Percentiles rank a stretch among this genome's conserved stretches.
These are phyloP conservation scores for Tylopilus balloui DNA, from an alignment of 768 basidiomycete species.

Conservation along the genomic window DNA sequence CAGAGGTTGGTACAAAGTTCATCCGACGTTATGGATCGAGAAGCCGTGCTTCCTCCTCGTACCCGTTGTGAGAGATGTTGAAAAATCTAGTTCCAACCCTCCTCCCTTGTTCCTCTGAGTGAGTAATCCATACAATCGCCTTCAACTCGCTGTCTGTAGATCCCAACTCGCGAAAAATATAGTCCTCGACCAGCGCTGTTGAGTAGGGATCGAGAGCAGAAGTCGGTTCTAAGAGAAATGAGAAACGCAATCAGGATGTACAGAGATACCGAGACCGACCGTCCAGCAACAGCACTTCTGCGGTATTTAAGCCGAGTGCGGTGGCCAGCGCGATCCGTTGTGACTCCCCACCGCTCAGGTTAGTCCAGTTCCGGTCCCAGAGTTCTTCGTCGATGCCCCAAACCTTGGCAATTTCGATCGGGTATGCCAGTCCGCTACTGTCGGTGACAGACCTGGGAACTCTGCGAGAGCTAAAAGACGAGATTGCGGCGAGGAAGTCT, in stretches of 20 bases:
- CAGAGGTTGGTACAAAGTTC: not conserved
- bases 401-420: slow-evolving; percentile 49
- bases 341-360: slow-evolving; percentile 80
- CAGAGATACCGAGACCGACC: slow-evolving; percentile 42
- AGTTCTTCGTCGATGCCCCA: slow-evolving; percentile 69
- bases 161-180: slow-evolving; percentile 49
- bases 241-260: not conserved
- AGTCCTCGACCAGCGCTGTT: slow-evolving; percentile 61
- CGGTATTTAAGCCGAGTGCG: slow-evolving; percentile 66
- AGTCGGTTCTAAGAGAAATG: slow-evolving; percentile 64
- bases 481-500: slow-evolving; percentile 60
- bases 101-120: slow-evolving; percentile 74
- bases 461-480: slow-evolving; percentile 46
- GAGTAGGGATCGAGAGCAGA: slow-evolving; percentile 77
- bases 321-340: slow-evolving; percentile 80
- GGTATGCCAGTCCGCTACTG: slow-evolving; percentile 30
- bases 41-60: slow-evolving; percentile 36
- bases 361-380: slow-evolving; percentile 78
- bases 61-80: slow-evolving; percentile 41
- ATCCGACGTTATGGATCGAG: slow-evolving; percentile 27
- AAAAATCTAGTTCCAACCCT: slow-evolving; percentile 71
- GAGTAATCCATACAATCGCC: slow-evolving; percentile 85
- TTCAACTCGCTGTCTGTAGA: slow-evolving; percentile 50
- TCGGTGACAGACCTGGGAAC: slow-evolving; percentile 21
- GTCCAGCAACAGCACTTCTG: slow-evolving; percentile 76